Base-by-base conservation (phyloP, 257 asterid genomes). In the Solanum appendiculatum region DNA sequence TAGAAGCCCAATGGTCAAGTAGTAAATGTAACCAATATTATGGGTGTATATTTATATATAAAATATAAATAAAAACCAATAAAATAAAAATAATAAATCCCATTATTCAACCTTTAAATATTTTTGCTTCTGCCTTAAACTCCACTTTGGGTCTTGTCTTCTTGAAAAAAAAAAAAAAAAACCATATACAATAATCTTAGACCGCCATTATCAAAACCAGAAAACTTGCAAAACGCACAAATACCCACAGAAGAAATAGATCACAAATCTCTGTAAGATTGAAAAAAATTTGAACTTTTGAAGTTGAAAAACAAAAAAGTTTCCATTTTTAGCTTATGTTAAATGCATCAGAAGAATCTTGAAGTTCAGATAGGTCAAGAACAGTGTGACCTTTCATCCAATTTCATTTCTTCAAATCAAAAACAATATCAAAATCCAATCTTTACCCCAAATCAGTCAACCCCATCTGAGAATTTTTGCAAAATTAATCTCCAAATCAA, bases 321-420 rank as follows among this genome's bases (percentile, higher is more conserved):
- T 68, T 20, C 60, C 48, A 20, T 82, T 75, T 86, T 9, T 69
- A 48, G 74, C 15, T 46, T 40, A 33, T 27, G 86, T 44, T 72
- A 81, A 83, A 91, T 88, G 91, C 89, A 81, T 89, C 89, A 87
- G 89, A 86, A 86, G 77, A 88, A 84, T 64, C 39, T 73, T 69
- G 87, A 85, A 86, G 39, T 85, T 83, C 70, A 87, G 70, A 89
- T 89, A 78, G 88, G 91, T 48, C 54, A 87, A 91, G 48, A 60
- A 31, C 87, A 77, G 25, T 0, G 33, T 68, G 82, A 68, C 88
- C 66, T 77, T 86, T 86, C 89, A 60, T 87, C 90, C 58, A 88
- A 87, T 87, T 85, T 75, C 89, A 34, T 48, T 66, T 25, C 37
- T 40, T 83, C 37, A 87, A 34, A 72, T 72, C 27, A 72, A 31